Base-by-base conservation (phyloP, 2,329 filamentous ascomycete genomes). In the Fusarium nurragi region DNA sequence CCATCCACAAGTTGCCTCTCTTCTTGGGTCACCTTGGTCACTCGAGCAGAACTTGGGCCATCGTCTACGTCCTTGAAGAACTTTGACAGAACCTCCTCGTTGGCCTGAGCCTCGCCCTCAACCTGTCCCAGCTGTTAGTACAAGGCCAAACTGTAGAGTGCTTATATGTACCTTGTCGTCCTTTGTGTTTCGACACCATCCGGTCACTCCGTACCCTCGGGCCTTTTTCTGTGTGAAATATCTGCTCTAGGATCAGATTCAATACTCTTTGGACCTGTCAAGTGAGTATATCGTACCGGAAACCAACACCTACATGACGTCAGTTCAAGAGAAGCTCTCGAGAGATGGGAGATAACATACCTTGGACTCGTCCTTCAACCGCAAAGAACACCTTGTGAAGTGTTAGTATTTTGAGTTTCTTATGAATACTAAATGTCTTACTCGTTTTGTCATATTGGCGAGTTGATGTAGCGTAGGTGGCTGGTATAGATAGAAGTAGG, bases 101-200 rank as follows among this genome's bases (percentile, higher is more conserved):
- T 82, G 26, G 93, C 94, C 75, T 98, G 94, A 6, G 90, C 93
- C 78, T 97, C 94, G 23, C 94, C 94, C 73, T 92, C 88, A 43
- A 98, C 94, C 92, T 97, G 43, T 71, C 77, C 49, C 12, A 16
- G 14, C 12, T 21, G 36, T 65, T 25, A 65, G 40, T 39, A 4
- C 16, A 26, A 16, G 14, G 16, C 14, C 34, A 43, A 16, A 12
- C 34, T 32, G 11, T 5, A 3, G 2, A 26, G 19, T 26, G 22
- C 12, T 37, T 23, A 14, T 34, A 47, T 68, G 38, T 66, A 83
- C 86, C 77, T 86, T 87, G 64, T 84, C 82, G 57, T 85, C 80
- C 2, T 78, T 70, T 0, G 84, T 86, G 71, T 89, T 89, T 32
- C 83, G 78, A 52, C 87, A 87, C 87, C 87, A 89, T 19, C 87